Base-by-base conservation (phyloP, 768 basidiomycete species). In the Tylopilus intermedius region DNA sequence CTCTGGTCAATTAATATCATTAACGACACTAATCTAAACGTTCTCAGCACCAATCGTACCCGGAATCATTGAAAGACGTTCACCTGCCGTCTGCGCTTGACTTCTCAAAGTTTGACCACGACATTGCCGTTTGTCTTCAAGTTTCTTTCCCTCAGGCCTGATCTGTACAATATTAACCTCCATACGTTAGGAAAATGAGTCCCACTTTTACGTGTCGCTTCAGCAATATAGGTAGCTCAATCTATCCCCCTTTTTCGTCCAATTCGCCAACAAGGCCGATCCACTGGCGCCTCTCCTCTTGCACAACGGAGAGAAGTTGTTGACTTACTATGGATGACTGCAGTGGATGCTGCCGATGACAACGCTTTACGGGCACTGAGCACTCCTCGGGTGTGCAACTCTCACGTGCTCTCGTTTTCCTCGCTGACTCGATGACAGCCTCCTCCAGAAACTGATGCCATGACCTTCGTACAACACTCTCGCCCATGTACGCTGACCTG, bases 151-250 rank as follows among this genome's bases (percentile, higher is more conserved):
- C 4, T 26, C n/a, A n/a, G n/a, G n/a, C n/a, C n/a, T 18, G 10
- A 18, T 33, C 21, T 11, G n/a, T 49, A 9, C 32, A 9, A 15
- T 7, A 15, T 21, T 43, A 32, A 33, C 21, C 8, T 42, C 6
- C n/a, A 35, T 22, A 24, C 30, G 58, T 2, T 50, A 90, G 87
- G 87, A 92, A 57, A 80, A 81, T 62, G 82, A 83, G 51, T 90
- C 87, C 0, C 84, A 90, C 64, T 93, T 94, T 61, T 82, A 85
- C 49, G 76, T 80, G 58, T 78, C 86, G 3, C 72, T 94, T 30
- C 74, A 81, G 26, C 82, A 88, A 62, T 90, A 87, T 84, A 73
- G 79, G 58, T 86, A 93, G 59, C 78, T 94, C 54, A 92, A 89
- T 66, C 79, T 94, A 21, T 77, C 89, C 2, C 80, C 87, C 1